Evolutionary conservation across 1,284 basidiomycete genomes (phyloP), one percentile per base, ranked within the genome.

Genomic region (Pyrrhoderma noxium): DNA sequence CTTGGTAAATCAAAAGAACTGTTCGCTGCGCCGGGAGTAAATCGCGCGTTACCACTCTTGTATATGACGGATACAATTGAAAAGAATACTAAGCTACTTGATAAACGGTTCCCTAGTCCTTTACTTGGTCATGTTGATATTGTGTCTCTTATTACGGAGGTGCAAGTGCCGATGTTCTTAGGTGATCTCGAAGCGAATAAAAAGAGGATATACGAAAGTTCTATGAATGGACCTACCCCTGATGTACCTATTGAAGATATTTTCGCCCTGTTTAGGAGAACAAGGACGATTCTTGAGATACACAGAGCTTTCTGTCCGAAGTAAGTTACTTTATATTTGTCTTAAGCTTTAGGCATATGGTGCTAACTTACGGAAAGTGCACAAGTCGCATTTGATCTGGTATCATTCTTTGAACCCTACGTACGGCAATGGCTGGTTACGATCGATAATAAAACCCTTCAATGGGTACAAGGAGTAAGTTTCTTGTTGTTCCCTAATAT

Each of bases 401-500:
- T 78, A 7, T 71, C 69, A 2, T 91, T 90, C 69, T 98, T 98
- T 62, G 87, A 90, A 64, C 82, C 88, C 1, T 93, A 92, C 64
- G 89, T 98, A 8, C 76, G 82, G 3, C 82, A 89, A 56, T 99
- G 95, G 95, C 70, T 99, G 7, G 63, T 81, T n/a, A 85, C 86
- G 55, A 96, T 92, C 0, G 91, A 95, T 58, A 79, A 74, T 54
- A 97, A 93, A 71, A 98, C 95, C 3, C 76, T 78, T 40, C 86
- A 93, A 59, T 99, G 96, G 96, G 93, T 97, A 2, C 80, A 93
- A 64, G 84, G 87, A 55, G 89, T 90, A 57, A 65, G 86, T 75
- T 37, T 31, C 22, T 38, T n/a, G n/a, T 23, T 23, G 14, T 25
- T 55, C 39, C 41, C 8, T 34, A 45, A 41, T 14, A 1, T 22